phyloP scores from a whole-genome alignment of 2,329 filamentous ascomycete genomes.

The Incumbomyces delicatus region DNA sequence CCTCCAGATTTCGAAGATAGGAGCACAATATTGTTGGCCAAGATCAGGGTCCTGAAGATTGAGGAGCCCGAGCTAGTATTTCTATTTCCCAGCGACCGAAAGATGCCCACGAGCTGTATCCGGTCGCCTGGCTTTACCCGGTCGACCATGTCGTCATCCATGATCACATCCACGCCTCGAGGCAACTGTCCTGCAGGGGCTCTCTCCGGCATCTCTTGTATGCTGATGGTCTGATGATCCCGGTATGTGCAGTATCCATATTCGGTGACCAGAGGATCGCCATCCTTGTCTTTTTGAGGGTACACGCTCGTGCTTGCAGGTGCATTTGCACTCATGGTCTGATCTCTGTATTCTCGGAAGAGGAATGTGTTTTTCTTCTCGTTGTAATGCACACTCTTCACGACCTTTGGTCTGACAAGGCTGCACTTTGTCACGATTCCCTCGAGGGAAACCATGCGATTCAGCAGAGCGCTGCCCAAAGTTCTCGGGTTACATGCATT shows the following conservation, averaged over 20 bases:
- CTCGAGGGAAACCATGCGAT: conserved; percentile 94
- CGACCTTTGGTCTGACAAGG: conserved; percentile 89
- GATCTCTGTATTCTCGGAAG: conserved; percentile 83
- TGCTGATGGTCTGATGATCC: conserved; percentile 94
- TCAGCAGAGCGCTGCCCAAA: conserved; percentile 76
- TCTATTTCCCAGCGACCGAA: conserved; percentile 84
- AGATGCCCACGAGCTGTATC: conserved; percentile 94
- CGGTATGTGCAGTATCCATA: conserved; percentile 93
- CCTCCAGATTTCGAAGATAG: conserved; percentile 94
- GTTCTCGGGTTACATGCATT: conserved; percentile 92
- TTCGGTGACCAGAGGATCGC: conserved; percentile 85
- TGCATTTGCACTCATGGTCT: conserved; percentile 88
- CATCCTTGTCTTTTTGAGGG: conserved; percentile 84
- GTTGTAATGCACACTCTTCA: conserved; percentile 95
- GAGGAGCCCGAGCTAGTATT: conserved; percentile 86
- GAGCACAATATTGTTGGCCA: conserved; percentile 91
- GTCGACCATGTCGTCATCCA: conserved; percentile 95
- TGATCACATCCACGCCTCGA: conserved; percentile 86
- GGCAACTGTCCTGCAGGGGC: conserved; percentile 92
- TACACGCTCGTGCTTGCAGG: conserved; percentile 86
- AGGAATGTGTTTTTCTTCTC: conserved; percentile 79
- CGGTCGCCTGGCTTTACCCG: conserved; percentile 90
- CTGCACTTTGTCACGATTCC: conserved; percentile 96
- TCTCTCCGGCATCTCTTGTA: conserved; percentile 97
- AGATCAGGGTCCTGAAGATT: conserved; percentile 84